Base-by-base conservation (phyloP, 352 stramenopile genomes). In the Phytopythium litorale region DNA sequence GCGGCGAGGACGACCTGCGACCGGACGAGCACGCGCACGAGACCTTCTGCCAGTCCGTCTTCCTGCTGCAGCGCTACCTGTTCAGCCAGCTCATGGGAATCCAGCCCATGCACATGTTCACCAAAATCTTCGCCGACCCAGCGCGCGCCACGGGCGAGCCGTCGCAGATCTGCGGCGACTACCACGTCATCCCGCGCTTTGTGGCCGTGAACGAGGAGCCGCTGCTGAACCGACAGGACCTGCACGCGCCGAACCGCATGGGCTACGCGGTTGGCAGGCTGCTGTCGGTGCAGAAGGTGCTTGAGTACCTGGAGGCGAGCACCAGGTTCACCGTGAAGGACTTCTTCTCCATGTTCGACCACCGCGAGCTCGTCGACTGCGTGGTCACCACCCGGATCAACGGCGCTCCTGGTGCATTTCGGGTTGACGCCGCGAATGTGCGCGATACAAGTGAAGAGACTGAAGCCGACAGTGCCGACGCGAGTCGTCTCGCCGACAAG, bases 161-260 rank as follows among this genome's bases (percentile, higher is more conserved):
- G 7, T 75, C 75, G 0, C 76, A 92, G 56, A 78, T 86, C 45
- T 92, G 84, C 67, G 75, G 73, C 1, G 84, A 92, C 61, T 91
- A 89, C 25, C 87, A 96, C 65, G 67, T 96, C 38, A 71, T 93
- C 38, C 87, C 87, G 3, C 85, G 87, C 30, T 96, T 96, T 68
- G 79, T 96, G 60, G 80, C 81, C 13, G 60, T 88, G 37, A 76
- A 88, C 19, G 79, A 90, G 48, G 58, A 79, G 30, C 79, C 79
- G 19, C 50, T 90, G 51, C 62, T 91, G n/a, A 78, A 91, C 71
- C 73, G 70, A 16, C 64, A 78, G 54, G 81, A 92, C 55, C 64
- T 94, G 43, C 28, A 83, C 18, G 84, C 80, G 11, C 73, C 84
- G 3, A 81, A 93, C 35, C 84, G 87, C 45, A 84, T 96, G n/a